Evolutionary conservation across 768 basidiomycete genomes (phyloP), one percentile per base, ranked within the genome.

Genomic region (Nidularia sp.): DNA sequence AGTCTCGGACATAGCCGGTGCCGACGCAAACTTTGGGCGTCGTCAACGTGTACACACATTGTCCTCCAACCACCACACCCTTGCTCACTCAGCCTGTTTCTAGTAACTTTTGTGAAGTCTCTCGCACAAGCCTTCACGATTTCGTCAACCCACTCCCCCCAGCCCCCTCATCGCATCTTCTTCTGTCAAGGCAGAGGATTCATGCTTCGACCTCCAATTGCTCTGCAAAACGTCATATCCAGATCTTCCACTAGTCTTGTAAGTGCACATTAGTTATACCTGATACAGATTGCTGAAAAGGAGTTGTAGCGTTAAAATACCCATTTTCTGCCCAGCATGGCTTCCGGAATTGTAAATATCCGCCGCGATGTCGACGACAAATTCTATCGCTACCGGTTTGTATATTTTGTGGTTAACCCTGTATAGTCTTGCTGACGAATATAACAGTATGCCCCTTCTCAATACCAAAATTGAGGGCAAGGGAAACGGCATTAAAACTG

Each of bases 401-500:
- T 70, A 7, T 29, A 29, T 29, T 29, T 29, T 29, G 25, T 29
- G 25, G 25, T 29, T 29, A 29, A 29, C 25, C 25, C 2, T 29
- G 25, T 29, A 29, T 29, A 29, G 4, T 29, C 25, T 29, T 29
- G 25, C 25, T 29, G 25, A 29, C 25, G 25, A 29, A 29, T 29
- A 2, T 10, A 55, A 10, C 43, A 95, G 93, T 58, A 99, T 99
- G 97, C 97, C 97, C 51, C 67, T 94, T 53, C 83, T 99, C 56
- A 80, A 83, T 57, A 96, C 90, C 57, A 98, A 98, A 77, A 94
- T 98, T 34, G 97, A 99, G 74, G 97, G 97, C 62, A 95, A 94
- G 71, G 97, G 97, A 55, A 99, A 99, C 68, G 97, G 97, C 62
- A 98, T 99, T 74, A 99, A 99, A 77, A 99, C 97, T 45, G 95